A percentile compares a stretch with the other conserved stretches of the same genome.
phyloP scores from a whole-genome alignment of 768 basidiomycete genomes.

The Naganishia onofrii region DNA sequence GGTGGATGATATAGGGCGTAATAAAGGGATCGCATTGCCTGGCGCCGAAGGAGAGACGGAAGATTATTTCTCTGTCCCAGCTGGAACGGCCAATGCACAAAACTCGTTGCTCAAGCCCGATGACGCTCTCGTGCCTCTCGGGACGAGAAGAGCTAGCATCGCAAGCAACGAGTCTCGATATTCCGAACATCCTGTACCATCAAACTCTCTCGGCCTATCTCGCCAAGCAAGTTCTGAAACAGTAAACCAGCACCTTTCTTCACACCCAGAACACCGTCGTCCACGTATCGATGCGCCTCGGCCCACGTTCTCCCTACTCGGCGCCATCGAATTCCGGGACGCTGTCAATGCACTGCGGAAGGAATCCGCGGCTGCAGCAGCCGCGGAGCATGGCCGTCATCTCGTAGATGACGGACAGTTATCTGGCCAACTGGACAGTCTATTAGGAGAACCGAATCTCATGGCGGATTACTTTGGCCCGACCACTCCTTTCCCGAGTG shows the following conservation, averaged over 20 bases:
- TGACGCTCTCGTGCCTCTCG: background rate
- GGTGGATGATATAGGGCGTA: background rate
- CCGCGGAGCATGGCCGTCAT: background rate
- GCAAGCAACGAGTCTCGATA: conserved; percentile 3
- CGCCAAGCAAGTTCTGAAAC: conserved; percentile 10
- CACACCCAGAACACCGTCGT: background rate
- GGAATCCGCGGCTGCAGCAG: conserved; percentile 56
- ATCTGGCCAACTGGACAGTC: conserved; percentile 30
- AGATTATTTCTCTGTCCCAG: conserved; percentile 1
- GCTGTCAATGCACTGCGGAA: conserved; percentile 76
- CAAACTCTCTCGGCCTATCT: background rate
- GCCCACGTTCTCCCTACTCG: conserved; percentile 67
- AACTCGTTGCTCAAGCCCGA: conserved; percentile 8
- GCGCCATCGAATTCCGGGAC: conserved; percentile 92
- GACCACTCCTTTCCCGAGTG: conserved; percentile 28
- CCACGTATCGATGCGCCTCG: conserved; percentile 40
- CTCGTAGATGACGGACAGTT: conserved; percentile 13
- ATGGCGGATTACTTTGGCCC: conserved; percentile 47
- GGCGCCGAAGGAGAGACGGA: background rate
- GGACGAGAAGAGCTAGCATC: conserved; percentile 3
- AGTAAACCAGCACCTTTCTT: background rate
- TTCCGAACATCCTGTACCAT: background rate
- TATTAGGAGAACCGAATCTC: conserved; percentile 13
- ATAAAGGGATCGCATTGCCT: background rate
- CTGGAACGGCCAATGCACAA: background rate